These are phyloP conservation scores for Aureobasidium uvarum DNA, from an alignment of 2,329 filamentous ascomycete genomes.

Conservation along the genomic window DNA sequence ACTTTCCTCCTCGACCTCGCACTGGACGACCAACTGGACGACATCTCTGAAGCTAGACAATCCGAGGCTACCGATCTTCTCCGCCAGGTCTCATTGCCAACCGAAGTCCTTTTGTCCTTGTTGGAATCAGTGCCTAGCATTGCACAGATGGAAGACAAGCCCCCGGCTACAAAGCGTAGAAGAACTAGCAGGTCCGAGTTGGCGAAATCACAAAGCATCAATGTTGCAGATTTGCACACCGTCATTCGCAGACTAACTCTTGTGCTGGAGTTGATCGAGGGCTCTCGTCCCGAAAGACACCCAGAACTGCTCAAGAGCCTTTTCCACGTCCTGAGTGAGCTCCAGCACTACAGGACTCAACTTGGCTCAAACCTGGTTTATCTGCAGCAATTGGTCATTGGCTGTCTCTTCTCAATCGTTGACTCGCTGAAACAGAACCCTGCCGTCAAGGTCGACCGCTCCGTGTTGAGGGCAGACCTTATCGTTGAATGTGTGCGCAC, in stretches of 20 bases:
- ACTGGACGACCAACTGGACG: slow-evolving; percentile 44
- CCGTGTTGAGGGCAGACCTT: slow-evolving; percentile 80
- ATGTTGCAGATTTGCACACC: slow-evolving; percentile 63
- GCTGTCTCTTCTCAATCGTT: slow-evolving; percentile 79
- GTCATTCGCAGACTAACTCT: slow-evolving; percentile 77
- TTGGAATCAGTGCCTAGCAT: slow-evolving; percentile 71
- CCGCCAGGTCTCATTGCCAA: slow-evolving; percentile 69
- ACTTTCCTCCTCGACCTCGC: slow-evolving; percentile 63
- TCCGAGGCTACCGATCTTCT: slow-evolving; percentile 69
- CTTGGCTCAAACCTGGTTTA: slow-evolving; percentile 87
- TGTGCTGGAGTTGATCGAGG: slow-evolving; percentile 83
- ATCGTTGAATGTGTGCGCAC: slow-evolving; percentile 93
- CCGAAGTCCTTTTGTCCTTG: slow-evolving; percentile 68
- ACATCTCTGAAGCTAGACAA: slow-evolving; percentile 41
- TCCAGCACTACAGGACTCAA: slow-evolving; percentile 79
- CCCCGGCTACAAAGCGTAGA: slow-evolving; percentile 73
- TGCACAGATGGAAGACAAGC: slow-evolving; percentile 68
- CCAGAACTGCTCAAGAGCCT: slow-evolving; percentile 73
- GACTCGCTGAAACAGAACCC: slow-evolving; percentile 56
- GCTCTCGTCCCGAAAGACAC: slow-evolving; percentile 71
- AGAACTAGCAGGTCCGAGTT: slow-evolving; percentile 72
- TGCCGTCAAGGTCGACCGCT: slow-evolving; percentile 62
- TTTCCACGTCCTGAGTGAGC: slow-evolving; percentile 80
- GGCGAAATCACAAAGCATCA: slow-evolving; percentile 59
- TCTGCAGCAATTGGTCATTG: slow-evolving; percentile 78